Conservation (phyloP, 495 filamentous ascomycete species). For the Cercophora scortea region DNA sequence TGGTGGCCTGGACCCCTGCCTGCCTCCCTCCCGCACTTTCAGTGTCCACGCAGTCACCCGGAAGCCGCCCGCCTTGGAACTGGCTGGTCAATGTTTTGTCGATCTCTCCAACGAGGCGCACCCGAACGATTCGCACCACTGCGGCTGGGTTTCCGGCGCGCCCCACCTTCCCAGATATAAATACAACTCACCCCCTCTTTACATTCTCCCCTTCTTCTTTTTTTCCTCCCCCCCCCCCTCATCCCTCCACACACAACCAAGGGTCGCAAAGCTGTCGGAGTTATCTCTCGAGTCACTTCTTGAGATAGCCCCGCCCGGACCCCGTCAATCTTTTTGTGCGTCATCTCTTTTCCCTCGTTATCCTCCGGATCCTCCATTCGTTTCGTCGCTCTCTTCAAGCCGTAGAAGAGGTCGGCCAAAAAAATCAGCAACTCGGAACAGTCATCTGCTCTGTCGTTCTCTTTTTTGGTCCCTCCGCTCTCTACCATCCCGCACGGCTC, state of each 20-base stretch:
- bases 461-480: slow-evolving; percentile 22
- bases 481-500: slow-evolving; percentile 23
- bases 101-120: no score
- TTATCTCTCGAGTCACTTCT: slow-evolving; percentile 35
- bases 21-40: no score
- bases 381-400: slow-evolving; percentile 41
- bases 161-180: slow-evolving; percentile 26
- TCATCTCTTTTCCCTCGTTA: slow-evolving; percentile 27
- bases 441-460: slow-evolving; percentile 5
- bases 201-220: slow-evolving; percentile 13
- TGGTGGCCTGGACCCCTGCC: no score
- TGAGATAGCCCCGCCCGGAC: slow-evolving; percentile 40
- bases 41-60: no score
- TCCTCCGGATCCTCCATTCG: slow-evolving; percentile 19
- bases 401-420: slow-evolving; percentile 7
- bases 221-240: slow-evolving; percentile 29
- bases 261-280: slow-evolving; percentile 44
- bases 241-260: slow-evolving; percentile 40
- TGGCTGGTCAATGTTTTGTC: no score
- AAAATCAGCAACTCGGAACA: slow-evolving; percentile 8
- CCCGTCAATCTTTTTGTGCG: slow-evolving; percentile 45
- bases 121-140: no score
- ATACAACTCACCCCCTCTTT: slow-evolving; percentile 26
- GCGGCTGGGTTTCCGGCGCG: background rate
- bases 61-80: no score